Evolutionary conservation across 2,329 filamentous ascomycete genomes (phyloP).

Genomic region (Triangularia setosa): DNA sequence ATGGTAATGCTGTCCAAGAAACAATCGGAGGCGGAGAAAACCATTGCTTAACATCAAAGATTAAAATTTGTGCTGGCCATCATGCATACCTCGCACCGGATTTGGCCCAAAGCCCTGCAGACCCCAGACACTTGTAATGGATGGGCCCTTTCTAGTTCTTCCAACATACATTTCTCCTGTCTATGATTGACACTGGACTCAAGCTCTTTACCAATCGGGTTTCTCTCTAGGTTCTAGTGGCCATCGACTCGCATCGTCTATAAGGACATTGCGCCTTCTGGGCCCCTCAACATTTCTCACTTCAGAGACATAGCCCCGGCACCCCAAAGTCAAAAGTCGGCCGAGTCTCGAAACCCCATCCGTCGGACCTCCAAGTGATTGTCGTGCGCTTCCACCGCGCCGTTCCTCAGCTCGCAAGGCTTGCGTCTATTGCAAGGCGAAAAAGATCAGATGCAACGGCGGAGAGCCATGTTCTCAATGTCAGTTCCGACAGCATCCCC

Average conservation of each 20-base stretch:
- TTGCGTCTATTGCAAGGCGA: neutral
- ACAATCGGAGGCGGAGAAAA: neutral
- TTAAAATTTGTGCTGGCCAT: neutral
- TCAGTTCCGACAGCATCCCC: neutral
- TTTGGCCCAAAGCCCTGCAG: neutral
- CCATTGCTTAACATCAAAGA: neutral
- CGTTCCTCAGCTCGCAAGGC: neutral
- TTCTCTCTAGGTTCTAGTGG: neutral
- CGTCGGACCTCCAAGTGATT: neutral
- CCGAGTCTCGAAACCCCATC: neutral
- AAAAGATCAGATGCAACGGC: constrained; percentile 3
- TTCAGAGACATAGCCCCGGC: neutral
- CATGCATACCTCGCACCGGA: neutral
- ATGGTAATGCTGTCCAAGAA: neutral
- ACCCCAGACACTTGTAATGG: neutral
- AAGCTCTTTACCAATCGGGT: neutral
- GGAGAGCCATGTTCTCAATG: constrained; percentile 1
- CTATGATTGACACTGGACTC: neutral
- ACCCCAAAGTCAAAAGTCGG: neutral
- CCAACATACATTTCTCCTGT: no score
- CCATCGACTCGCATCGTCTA: neutral
- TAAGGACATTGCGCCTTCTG: neutral
- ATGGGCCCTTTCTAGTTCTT: neutral
- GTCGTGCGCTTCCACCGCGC: neutral
- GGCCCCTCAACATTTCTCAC: neutral